phyloP scores from a whole-genome alignment of 2,329 filamentous ascomycete species.

The Fulvia fulva region DNA sequence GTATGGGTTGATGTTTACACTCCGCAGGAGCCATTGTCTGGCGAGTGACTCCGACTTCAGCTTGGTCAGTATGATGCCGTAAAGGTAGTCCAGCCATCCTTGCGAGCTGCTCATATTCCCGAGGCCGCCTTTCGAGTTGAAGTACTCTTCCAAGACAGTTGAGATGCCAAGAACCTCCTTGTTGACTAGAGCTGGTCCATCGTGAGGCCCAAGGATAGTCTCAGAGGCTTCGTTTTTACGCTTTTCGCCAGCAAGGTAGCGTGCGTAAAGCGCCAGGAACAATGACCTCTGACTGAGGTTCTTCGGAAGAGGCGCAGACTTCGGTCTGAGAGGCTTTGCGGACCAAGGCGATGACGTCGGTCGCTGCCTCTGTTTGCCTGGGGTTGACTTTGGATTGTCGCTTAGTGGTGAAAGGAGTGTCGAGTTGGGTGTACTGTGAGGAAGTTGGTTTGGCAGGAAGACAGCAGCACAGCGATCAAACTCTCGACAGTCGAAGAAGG shows the following conservation, averaged over 20 bases:
- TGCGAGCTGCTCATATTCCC: conserved; percentile 46
- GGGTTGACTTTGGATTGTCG: conserved; percentile 38
- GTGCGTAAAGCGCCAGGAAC: conserved; percentile 88
- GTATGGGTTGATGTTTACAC: conserved; percentile 84
- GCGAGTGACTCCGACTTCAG: conserved; percentile 85
- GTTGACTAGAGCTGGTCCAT: conserved; percentile 79
- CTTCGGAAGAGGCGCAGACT: conserved; percentile 17
- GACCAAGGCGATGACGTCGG: conserved; percentile 6
- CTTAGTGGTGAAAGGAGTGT: conserved; percentile 41
- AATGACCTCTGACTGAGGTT: conserved; percentile 81
- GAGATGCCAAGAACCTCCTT: conserved; percentile 76
- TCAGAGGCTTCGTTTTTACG: conserved; percentile 93
- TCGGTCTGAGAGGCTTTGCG: conserved; percentile 38
- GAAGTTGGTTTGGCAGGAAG: conserved; percentile 66
- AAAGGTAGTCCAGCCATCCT: conserved; percentile 92
- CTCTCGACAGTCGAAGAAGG: conserved; percentile 91
- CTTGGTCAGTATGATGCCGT: conserved; percentile 84
- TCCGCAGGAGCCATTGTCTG: conserved; percentile 79
- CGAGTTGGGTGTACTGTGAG: conserved; percentile 38
- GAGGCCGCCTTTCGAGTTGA: conserved; percentile 55
- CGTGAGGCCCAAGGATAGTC: conserved; percentile 92
- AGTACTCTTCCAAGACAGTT: conserved; percentile 75
- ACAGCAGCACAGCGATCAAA: conserved; percentile 88
- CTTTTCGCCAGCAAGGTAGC: conserved; percentile 91
- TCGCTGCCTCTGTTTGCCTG: conserved; percentile 7